phyloP scores from a whole-genome alignment of 2,329 filamentous ascomycete species.

The Fusarium albosuccineum region DNA sequence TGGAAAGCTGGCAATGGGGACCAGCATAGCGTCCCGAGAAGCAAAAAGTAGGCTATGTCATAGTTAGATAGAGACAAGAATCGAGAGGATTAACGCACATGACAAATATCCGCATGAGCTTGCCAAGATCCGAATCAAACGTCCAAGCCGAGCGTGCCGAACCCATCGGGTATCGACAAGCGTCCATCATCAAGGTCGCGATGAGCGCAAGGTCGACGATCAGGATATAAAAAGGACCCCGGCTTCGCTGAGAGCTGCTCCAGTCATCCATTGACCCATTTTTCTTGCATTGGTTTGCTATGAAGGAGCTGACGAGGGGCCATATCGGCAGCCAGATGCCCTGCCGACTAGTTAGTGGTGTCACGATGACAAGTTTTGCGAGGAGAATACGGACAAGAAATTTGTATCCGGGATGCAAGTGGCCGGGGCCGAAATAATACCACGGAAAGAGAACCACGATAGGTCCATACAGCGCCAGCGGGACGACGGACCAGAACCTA shows the following conservation, averaged over 20 bases:
- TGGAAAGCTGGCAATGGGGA: constrained; percentile 9
- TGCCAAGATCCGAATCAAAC: constrained; percentile 8
- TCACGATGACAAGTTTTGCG: too few relatives aligned
- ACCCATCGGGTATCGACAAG: constrained; percentile 17
- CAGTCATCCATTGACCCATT: constrained; percentile 7
- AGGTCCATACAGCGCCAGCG: constrained; percentile 1
- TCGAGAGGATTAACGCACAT: constrained; percentile 2
- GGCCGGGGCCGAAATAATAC: constrained; percentile 3
- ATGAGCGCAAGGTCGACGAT: constrained; percentile 18
- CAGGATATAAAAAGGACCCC: constrained; percentile 21
- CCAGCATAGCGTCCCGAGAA: not conserved
- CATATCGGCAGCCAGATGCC: constrained; percentile 26
- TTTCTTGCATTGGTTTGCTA: not conserved
- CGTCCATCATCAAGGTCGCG: constrained; percentile 13
- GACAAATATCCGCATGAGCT: constrained; percentile 21
- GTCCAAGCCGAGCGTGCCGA: constrained; percentile 12
- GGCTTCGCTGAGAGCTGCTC: not conserved
- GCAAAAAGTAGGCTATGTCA: not conserved
- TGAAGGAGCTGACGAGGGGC: constrained; percentile 12
- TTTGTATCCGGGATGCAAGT: constrained; percentile 7
- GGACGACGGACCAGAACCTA: constrained; percentile 22
- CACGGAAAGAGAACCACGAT: constrained; percentile 5
- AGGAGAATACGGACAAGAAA: constrained; percentile 3
- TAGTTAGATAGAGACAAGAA: not conserved
- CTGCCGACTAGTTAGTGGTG: rapidly evolving